phyloP scores from a whole-genome alignment of 192 early-diverging fungal species.

The Coemansia sp. region DNA sequence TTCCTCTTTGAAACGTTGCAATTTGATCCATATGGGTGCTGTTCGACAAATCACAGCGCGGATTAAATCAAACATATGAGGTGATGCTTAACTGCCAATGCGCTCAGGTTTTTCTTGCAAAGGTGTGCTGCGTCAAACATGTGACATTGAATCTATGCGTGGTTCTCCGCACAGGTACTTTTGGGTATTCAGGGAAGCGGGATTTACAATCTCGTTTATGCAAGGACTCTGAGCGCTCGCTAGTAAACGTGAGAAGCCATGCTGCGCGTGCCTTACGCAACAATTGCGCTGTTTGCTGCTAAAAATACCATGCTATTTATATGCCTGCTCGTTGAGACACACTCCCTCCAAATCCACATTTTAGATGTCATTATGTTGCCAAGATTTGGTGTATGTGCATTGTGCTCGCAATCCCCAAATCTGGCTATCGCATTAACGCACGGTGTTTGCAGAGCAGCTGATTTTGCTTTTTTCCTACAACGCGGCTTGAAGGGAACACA shows the following conservation, averaged over 20 bases:
- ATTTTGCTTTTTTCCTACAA: not conserved
- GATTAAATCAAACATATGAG: not conserved
- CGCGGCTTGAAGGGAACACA: no score
- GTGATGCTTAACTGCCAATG: not conserved
- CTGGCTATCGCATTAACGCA: not conserved
- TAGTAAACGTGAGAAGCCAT: no score
- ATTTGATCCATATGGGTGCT: not conserved
- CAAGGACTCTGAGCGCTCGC: no score
- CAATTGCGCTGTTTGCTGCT: conserved; percentile 3
- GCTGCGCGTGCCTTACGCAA: no score
- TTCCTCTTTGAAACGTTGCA: no score
- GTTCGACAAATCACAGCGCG: not conserved
- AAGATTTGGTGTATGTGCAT: not conserved
- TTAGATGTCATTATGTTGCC: not conserved
- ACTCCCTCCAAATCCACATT: conserved; percentile 1
- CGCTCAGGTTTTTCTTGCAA: no score
- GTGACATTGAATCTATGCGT: not conserved
- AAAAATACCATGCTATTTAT: conserved; percentile 8
- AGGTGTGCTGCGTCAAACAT: no score
- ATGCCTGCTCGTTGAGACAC: not conserved
- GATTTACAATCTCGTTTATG: no score
- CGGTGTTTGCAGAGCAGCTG: not conserved
- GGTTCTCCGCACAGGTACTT: no score
- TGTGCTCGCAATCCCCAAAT: not conserved
- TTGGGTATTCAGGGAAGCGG: no score